phyloP scores from a whole-genome alignment of 257 asterid species.

The Cordia subcordata region DNA sequence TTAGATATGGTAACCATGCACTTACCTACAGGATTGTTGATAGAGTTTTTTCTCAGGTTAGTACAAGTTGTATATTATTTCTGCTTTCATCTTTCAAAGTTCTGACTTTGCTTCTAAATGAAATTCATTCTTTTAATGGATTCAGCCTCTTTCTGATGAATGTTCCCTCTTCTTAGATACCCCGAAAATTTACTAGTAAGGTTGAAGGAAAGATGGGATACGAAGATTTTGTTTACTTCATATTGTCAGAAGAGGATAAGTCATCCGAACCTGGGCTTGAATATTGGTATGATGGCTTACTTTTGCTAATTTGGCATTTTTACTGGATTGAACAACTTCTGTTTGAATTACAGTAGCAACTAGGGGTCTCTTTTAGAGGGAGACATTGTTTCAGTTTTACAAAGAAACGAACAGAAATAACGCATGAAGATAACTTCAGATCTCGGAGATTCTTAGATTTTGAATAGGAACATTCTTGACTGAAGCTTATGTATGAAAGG shows the following conservation, averaged over 20 bases:
- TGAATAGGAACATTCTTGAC: too few relatives aligned
- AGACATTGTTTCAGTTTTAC: background rate
- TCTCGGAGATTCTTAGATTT: too few relatives aligned
- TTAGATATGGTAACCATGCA: slow-evolving; percentile 98
- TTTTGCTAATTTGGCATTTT: background rate
- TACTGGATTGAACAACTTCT: background rate
- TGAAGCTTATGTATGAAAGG: too few relatives aligned
- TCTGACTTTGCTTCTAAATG: slow-evolving; percentile 18
- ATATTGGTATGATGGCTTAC: slow-evolving; percentile 59
- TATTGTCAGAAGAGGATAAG: slow-evolving; percentile 98
- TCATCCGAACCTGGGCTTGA: slow-evolving; percentile 98
- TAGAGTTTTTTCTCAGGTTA: slow-evolving; percentile 98
- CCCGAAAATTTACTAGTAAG: slow-evolving; percentile 96
- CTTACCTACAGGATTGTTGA: slow-evolving; percentile 99
- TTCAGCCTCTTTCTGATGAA: slow-evolving; percentile 15
- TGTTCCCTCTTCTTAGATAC: slow-evolving; percentile 52
- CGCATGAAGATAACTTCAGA: too few relatives aligned
- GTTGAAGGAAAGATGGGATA: slow-evolving; percentile 99
- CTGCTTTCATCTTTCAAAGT: slow-evolving; percentile 12
- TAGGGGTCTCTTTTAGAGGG: background rate
- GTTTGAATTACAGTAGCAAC: background rate
- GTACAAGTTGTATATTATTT: slow-evolving; percentile 24
- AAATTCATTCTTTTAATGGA: slow-evolving; percentile 9
- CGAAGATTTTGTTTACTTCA: slow-evolving; percentile 97
- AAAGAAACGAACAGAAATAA: background rate